phyloP scores from a whole-genome alignment of 208 protist species.

The Leishmania martiniquensis region DNA sequence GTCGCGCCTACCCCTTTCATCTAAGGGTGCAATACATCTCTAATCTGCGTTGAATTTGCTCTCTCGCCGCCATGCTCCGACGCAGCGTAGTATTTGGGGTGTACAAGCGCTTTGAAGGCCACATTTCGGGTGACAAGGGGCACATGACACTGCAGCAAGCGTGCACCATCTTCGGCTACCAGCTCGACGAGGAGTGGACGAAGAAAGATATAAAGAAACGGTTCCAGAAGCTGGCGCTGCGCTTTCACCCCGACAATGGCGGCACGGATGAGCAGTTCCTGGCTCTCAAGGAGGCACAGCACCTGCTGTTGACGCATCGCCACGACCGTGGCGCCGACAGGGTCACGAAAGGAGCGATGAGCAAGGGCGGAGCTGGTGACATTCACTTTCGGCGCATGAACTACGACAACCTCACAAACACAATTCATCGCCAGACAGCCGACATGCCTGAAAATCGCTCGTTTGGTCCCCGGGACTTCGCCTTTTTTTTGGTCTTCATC shows the following conservation, averaged over 20 bases:
- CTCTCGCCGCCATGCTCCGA: slow-evolving; percentile 27
- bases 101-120: slow-evolving; percentile 53
- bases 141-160: slow-evolving; percentile 88
- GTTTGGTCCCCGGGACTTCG: slow-evolving; percentile 70
- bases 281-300: slow-evolving; percentile 83
- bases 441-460: slow-evolving; percentile 74
- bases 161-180: slow-evolving; percentile 89
- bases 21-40: no score
- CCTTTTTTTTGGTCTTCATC: slow-evolving; percentile 68
- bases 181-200: slow-evolving; percentile 74
- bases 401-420: slow-evolving; percentile 82
- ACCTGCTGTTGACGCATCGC: slow-evolving; percentile 78
- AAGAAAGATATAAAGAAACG: slow-evolving; percentile 80
- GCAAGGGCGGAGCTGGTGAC: slow-evolving; percentile 27
- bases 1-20: no score
- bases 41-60: neutral
- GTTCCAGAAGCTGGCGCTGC: slow-evolving; percentile 76
- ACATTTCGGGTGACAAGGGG: slow-evolving; percentile 78
- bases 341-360: slow-evolving; percentile 9
- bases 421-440: slow-evolving; percentile 78
- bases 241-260: slow-evolving; percentile 85
- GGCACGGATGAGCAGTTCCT: slow-evolving; percentile 85
- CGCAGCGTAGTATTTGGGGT: slow-evolving; percentile 18
- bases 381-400: slow-evolving; percentile 81
- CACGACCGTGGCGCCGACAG: slow-evolving; percentile 50